Conservation (phyloP, 305 asterid species). For the Rubia balearica region DNA sequence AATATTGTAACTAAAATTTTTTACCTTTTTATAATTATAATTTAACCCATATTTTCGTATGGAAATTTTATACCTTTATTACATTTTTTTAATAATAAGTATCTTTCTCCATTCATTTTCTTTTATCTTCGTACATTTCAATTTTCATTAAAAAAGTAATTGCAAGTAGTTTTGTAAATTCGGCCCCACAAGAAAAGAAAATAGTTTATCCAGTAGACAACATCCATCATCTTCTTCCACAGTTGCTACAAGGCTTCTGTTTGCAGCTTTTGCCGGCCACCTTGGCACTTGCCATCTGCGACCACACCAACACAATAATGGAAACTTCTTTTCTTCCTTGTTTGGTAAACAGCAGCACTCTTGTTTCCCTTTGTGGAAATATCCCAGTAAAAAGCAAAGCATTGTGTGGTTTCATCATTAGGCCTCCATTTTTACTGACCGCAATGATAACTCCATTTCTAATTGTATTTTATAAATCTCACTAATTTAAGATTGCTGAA, state of each 20-base stretch:
- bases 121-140: too few species aligned
- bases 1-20: too few species aligned
- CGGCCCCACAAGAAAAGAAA: not conserved
- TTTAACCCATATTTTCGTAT: too few species aligned
- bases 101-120: too few species aligned
- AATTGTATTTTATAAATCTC: too few species aligned
- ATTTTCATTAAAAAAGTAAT: not conserved
- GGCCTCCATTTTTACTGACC: slow-evolving; percentile 1
- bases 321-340: slow-evolving; percentile 22
- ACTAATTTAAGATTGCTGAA: not conserved
- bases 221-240: slow-evolving; percentile 23
- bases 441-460: not conserved
- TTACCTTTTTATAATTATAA: too few species aligned
- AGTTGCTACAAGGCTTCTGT: slow-evolving; percentile 38
- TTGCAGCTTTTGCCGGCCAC: slow-evolving; percentile 71
- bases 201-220: not conserved
- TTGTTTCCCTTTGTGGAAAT: slow-evolving; percentile 11
- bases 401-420: not conserved
- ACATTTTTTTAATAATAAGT: too few species aligned
- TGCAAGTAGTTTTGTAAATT: not conserved
- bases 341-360: slow-evolving; percentile 12
- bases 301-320: slow-evolving; percentile 33
- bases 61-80: too few species aligned
- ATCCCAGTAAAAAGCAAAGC: not conserved
- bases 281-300: slow-evolving; percentile 32